Conservation (phyloP, 768 basidiomycete species). For the Mycena metata region DNA sequence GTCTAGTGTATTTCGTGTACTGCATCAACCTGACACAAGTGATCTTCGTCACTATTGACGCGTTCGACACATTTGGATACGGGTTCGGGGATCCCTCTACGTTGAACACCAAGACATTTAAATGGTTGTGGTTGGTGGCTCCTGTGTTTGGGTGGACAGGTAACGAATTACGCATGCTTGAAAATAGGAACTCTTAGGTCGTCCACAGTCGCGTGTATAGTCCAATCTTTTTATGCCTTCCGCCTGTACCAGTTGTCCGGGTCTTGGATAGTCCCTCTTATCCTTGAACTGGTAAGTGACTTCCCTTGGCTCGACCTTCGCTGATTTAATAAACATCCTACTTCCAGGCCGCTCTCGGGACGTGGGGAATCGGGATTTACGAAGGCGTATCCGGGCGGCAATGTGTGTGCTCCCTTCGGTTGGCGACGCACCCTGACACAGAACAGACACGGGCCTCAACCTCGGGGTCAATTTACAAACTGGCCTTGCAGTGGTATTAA, state of each 20-base stretch:
- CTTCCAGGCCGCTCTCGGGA: too few species aligned
- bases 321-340: too few species aligned
- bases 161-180: neutral
- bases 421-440: too few species aligned
- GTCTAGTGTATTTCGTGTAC: constrained; percentile 7
- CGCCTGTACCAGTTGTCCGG: neutral
- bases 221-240: constrained; percentile 13
- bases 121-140: neutral
- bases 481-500: neutral
- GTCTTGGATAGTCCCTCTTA: neutral
- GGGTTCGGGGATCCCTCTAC: neutral
- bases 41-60: neutral
- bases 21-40: neutral
- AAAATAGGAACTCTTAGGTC: too few species aligned
- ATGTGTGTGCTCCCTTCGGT: too few species aligned
- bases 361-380: too few species aligned
- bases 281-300: neutral
- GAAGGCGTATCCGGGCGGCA: too few species aligned
- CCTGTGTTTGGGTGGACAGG: neutral
- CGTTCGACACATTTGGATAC: neutral
- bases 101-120: neutral
- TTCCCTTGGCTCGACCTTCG: too few species aligned
- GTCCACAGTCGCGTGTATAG: constrained; percentile 1
- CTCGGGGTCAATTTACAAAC: too few species aligned
- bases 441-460: too few species aligned